Percentiles rank a stretch among this genome's conserved stretches.
phyloP scores from a whole-genome alignment of 2,329 filamentous ascomycete species.

The Aspergillus sp. region DNA sequence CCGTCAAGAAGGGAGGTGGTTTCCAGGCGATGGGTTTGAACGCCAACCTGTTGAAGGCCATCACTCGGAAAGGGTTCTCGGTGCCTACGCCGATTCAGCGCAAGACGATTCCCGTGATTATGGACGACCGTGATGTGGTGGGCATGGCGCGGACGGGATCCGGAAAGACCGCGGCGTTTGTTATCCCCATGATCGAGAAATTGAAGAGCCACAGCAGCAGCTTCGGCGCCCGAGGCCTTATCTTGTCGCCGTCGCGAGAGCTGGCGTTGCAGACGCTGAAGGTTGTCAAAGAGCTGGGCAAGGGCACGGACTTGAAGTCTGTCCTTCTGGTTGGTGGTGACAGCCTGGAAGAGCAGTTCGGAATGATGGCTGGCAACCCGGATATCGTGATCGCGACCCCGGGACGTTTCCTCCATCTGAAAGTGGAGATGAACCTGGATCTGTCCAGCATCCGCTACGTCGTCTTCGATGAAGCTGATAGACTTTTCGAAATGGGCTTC shows the following conservation, averaged over 20 bases:
- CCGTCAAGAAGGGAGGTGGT: constrained; percentile 90
- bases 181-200: constrained; percentile 96
- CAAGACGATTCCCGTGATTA: constrained; percentile 88
- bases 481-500: constrained; percentile 98
- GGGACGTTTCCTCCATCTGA: constrained; percentile 91
- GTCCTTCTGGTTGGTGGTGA: constrained; percentile 92
- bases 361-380: constrained; percentile 87
- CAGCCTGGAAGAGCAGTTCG: constrained; percentile 92
- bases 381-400: constrained; percentile 98
- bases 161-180: constrained; percentile 96
- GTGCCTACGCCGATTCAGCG: constrained; percentile 97
- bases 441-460: constrained; percentile 90
- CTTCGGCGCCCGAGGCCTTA: constrained; percentile 80
- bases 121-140: constrained; percentile 92
- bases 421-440: constrained; percentile 93
- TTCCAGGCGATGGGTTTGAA: constrained; percentile 95
- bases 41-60: constrained; percentile 80
- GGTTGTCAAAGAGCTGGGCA: constrained; percentile 90
- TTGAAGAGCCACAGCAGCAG: constrained; percentile 83
- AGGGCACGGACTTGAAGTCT: constrained; percentile 87
- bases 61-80: constrained; percentile 89
- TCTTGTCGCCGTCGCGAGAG: constrained; percentile 90
- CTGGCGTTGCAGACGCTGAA: constrained; percentile 92
- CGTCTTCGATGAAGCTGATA: constrained; percentile 96
- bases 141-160: constrained; percentile 99